Base-by-base conservation (phyloP, 495 filamentous ascomycete species). In the Rusavskia elegans region DNA sequence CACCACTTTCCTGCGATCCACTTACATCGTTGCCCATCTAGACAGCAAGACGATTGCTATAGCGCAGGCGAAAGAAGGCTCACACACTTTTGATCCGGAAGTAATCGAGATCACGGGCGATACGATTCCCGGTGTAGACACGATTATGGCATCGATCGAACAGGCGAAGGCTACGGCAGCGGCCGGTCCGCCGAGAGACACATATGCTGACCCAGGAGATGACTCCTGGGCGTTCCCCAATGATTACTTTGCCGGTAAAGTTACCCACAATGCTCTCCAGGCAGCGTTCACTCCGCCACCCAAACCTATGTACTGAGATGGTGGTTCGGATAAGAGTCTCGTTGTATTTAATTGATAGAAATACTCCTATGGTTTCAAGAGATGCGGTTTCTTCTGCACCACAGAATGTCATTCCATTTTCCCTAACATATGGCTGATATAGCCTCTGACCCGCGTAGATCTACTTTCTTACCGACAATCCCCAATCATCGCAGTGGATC, bases 11-110 rank as follows among this genome's bases (percentile, higher is more conserved):
- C 72, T 89, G 9, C 71, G 84, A 30, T 81, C 77, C 11, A 83
- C 84, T 2, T 89, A 89, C 59, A 74, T 87, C 11, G 84, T 89
- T 3, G 88, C 83, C 59, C 82, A 88, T 57, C 65, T 88, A 32
- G 72, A 71, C 9, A 84, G 82, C 59, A 81, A 86, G 64, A 67
- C 80, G 63, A 84, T 89, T 55, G 78, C 77, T n/a, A 62, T 89
- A 39, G 85, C 82, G 3, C 80, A 80, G 62, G 85, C 84, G 2
- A 74, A 71, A 52, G 85, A 83, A 63, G 85, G 87, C 61, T 64
- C 71, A 16, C 19, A 5, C 23, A 25, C 2, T 1, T 27, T 17
- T 16, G 23, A 27, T 16, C 17, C 23, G 8, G 17, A 46, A 29
- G 10, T 35, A 3, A 35, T 35, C 13, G 44, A 46, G 44, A 46